Base-by-base conservation (phyloP, 805 yeast species). In the Metschnikowia peoriensis region DNA sequence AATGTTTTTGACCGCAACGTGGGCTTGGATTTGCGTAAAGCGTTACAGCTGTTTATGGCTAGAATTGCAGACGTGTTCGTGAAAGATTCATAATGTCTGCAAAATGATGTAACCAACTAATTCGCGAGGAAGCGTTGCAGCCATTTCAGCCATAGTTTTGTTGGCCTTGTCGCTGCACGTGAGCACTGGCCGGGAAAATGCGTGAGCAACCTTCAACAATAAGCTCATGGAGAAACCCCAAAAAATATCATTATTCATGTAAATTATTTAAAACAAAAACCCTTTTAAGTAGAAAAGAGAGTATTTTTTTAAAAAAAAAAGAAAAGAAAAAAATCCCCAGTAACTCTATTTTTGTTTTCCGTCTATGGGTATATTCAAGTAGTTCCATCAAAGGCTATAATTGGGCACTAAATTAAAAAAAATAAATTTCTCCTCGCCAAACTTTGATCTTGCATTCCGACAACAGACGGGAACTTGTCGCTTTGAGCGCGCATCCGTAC, bases 1-100 rank as follows among this genome's bases (percentile, higher is more conserved):
- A 73, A 73, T 49, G 73, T 87, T 44, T 75, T 88, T 53, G 83
- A 83, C 54, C 84, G 83, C 70, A 79, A 79, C 56, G 74, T 86
- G 55, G 78, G 85, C 29, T 67, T 79, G 0, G 91, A 87, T 54
- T 68, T 88, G 58, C 74, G 93, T 58, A 63, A 69, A 3, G 85
- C 90, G 0, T 71, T 88, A 38, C 80, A 79, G 66, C 76, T 73
- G 39, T 88, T 85, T 64, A 76, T 88, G 59, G 63, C 76, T 2
- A 66, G 84, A 43, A 78, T 78, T 16, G 84, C 84, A 1, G 78
- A 76, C 43, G 67, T 61, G 14, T 72, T 71, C 53, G 63, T 73
- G 16, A 46, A 56, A 42, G 15, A 22, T n/a, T 17, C 44, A 14
- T 42, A 17, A 34, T 27, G 15, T 9, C 28, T 28, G 32, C 44